Conservation (phyloP, 2,329 filamentous ascomycete species). For the Gaeumannomyces tritici region DNA sequence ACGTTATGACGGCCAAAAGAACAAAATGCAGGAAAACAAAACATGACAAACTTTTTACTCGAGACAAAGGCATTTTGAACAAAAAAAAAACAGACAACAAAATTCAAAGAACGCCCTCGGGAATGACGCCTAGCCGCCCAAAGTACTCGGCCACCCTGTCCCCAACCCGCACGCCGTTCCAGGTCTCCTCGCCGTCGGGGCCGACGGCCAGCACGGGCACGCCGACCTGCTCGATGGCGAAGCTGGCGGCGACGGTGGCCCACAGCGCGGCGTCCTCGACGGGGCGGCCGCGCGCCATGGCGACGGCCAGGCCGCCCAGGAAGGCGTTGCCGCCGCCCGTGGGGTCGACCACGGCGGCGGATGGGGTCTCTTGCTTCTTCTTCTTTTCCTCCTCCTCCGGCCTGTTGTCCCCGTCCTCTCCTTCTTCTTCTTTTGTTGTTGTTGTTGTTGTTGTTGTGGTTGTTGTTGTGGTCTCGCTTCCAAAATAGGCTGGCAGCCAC, state of each 20-base stretch:
- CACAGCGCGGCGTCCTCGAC: slow-evolving; percentile 66
- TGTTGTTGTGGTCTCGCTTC: too few relatives aligned
- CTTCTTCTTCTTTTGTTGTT: too few relatives aligned
- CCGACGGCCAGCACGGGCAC: slow-evolving; percentile 51
- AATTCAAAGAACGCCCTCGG: background rate
- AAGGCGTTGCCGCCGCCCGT: slow-evolving; percentile 8
- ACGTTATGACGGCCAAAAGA: too few relatives aligned
- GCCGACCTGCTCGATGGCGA: slow-evolving; percentile 91
- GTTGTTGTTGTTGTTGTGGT: too few relatives aligned
- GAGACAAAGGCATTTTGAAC: background rate
- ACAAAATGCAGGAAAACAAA: too few relatives aligned
- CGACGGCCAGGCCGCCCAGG: slow-evolving; percentile 49
- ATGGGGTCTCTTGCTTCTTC: slow-evolving; percentile 10
- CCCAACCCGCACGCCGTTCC: slow-evolving; percentile 49
- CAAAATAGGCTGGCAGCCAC: slow-evolving; percentile 67
- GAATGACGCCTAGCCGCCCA: slow-evolving; percentile 19
- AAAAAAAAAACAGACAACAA: background rate
- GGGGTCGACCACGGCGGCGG: slow-evolving; percentile 66
- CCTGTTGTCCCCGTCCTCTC: too few relatives aligned
- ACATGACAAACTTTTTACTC: background rate
- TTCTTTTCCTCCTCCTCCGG: slow-evolving; percentile 10
- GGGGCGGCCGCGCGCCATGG: slow-evolving; percentile 46
- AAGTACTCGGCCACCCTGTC: slow-evolving; percentile 43
- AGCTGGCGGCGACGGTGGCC: slow-evolving; percentile 77
- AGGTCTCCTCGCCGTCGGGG: slow-evolving; percentile 40